phyloP scores from a whole-genome alignment of 495 filamentous ascomycete genomes.

The Evernia prunastri region DNA sequence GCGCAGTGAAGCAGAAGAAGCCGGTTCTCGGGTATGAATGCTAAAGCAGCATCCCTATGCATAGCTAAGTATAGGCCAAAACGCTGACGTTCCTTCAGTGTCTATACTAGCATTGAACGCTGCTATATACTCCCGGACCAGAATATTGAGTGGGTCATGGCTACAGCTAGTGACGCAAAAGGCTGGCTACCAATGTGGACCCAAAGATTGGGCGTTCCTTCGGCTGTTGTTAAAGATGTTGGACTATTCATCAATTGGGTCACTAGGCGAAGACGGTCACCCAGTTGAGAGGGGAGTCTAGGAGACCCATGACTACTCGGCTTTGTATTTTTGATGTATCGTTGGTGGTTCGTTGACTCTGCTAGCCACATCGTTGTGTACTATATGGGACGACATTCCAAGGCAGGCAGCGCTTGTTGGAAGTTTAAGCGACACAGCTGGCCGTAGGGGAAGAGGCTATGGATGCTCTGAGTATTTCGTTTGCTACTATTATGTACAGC shows the following conservation, averaged over 20 bases:
- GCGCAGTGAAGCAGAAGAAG: constrained; percentile 23
- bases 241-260: constrained; percentile 54
- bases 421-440: background rate
- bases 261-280: constrained; percentile 2
- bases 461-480: background rate
- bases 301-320: background rate
- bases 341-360: background rate
- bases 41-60: background rate
- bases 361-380: background rate
- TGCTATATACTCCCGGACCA: constrained; percentile 37
- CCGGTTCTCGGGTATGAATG: constrained; percentile 26
- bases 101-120: constrained; percentile 52
- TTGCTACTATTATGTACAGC: background rate
- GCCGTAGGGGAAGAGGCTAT: background rate
- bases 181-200: constrained; percentile 55
- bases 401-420: background rate
- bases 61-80: too few species aligned
- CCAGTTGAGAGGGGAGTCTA: background rate
- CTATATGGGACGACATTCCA: background rate
- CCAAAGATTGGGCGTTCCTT: constrained; percentile 56
- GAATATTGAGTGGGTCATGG: constrained; percentile 57
- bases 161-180: constrained; percentile 55
- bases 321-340: constrained; percentile 1
- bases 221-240: constrained; percentile 59
- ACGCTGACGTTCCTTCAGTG: constrained; percentile 19